Percentiles rank a stretch among this genome's conserved stretches.
phyloP scores from a whole-genome alignment of 139 green algal genomes.

The Microglena sp. region DNA sequence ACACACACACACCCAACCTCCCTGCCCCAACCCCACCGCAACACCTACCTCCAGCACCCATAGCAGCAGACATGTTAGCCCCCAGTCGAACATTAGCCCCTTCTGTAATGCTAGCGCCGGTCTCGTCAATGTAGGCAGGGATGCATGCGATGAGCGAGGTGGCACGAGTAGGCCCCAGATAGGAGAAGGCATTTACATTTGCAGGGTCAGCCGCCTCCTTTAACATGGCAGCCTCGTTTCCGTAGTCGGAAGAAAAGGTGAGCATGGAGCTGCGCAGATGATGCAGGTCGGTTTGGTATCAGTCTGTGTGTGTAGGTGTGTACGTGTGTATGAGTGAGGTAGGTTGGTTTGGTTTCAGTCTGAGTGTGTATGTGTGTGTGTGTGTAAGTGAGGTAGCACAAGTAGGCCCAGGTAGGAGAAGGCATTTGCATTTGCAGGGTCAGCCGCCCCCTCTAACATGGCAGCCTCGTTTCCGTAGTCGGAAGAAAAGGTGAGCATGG shows the following conservation, averaged over 20 bases:
- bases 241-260: slow-evolving; percentile 84
- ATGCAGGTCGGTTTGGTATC: too few relatives aligned
- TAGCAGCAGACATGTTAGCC: slow-evolving; percentile 51
- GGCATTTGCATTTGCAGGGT: neutral
- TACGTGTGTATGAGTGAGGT: too few relatives aligned
- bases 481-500: slow-evolving; percentile 77
- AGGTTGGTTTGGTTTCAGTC: too few relatives aligned
- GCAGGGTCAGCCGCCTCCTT: slow-evolving; percentile 29
- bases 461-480: slow-evolving; percentile 70
- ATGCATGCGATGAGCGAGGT: slow-evolving; percentile 90
- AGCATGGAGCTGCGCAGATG: slow-evolving; percentile 67
- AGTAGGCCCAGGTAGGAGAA: slow-evolving; percentile 20
- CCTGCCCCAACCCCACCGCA: too few relatives aligned
- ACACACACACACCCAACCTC: too few relatives aligned
- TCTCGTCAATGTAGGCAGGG: slow-evolving; percentile 53
- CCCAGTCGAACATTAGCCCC: slow-evolving; percentile 7
- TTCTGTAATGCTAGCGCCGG: slow-evolving; percentile 2
- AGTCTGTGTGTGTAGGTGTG: too few relatives aligned
- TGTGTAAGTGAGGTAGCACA: slow-evolving; percentile 74
- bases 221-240: slow-evolving; percentile 42
- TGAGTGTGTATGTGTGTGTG: too few relatives aligned
- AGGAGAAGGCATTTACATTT: neutral
- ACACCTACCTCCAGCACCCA: too few relatives aligned
- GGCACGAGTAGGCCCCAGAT: slow-evolving; percentile 34
- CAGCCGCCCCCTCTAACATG: slow-evolving; percentile 40